A percentile compares a stretch with the other conserved stretches of the same genome.
These are phyloP conservation scores for Sherardia arvensis DNA, from an alignment of 257 asterid genomes.

Conservation along the genomic window DNA sequence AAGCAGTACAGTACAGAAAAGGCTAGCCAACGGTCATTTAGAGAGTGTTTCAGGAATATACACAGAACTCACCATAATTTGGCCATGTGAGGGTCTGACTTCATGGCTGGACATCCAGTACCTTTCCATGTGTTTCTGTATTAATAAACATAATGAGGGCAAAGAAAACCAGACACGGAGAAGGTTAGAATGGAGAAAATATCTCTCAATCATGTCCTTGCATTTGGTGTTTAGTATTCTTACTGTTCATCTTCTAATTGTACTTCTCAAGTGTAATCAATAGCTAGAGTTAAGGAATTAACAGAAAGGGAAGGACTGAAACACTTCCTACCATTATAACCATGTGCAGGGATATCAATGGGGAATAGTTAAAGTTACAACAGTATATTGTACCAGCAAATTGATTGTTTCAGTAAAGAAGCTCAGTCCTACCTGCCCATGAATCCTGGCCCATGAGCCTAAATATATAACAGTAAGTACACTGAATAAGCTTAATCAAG, in stretches of 20 bases:
- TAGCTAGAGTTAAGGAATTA: too few species aligned
- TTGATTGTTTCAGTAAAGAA: neutral
- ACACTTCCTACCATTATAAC: neutral
- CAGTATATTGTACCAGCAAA: neutral
- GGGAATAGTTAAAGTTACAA: neutral
- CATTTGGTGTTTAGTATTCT: neutral
- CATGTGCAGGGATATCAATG: neutral
- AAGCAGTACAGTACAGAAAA: neutral
- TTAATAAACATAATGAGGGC: neutral
- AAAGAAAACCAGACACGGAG: neutral
- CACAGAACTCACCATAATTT: neutral
- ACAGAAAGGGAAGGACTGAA: neutral
- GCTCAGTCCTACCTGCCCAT: conserved; percentile 6
- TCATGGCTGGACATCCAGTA: neutral
- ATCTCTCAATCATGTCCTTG: neutral
- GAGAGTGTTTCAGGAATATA: neutral
- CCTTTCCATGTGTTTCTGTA: neutral
- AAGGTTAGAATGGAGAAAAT: neutral
- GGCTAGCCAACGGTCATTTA: neutral
- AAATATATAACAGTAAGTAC: neutral
- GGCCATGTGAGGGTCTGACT: conserved; percentile 6
- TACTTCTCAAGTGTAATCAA: neutral
- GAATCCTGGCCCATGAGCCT: conserved; percentile 2
- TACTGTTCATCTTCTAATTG: neutral
- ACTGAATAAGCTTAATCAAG: neutral